Base-by-base conservation (phyloP, 2,329 filamentous ascomycete species). In the Epichloe baconii region DNA sequence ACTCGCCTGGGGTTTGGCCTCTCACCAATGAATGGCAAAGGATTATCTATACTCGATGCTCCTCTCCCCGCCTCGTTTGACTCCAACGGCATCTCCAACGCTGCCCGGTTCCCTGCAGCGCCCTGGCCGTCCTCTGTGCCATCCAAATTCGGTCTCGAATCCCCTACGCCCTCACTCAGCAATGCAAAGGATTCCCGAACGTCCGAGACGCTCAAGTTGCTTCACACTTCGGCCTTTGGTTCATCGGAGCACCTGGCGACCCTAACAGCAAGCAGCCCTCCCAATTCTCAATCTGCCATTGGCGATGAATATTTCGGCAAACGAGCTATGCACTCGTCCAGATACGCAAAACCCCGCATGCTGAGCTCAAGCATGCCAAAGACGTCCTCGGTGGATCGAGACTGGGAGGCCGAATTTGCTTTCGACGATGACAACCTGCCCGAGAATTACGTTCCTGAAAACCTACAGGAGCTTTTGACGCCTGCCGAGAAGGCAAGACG, bases 1-100 rank as follows among this genome's bases (percentile, higher is more conserved):
- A 70, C 65, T 50, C 71, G 79, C 36, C 72, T 78, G 35, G 81
- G 86, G n/a, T 75, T 90, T 40, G 86, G 86, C 23, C 78, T 93
- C 49, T 95, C 90, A 14, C 88, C 90, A 0, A 78, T 78, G 47
- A 79, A 80, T 58, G 80, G 80, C 49, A 83, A 80, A 58, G 79
- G 78, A 3, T 66, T 95, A n/a, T 93, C 87, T n/a, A 87, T 94
- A 14, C 78, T 96, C 55, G 91, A 97, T 69, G 93, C 89, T 2
- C 89, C 88, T 15, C 78, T 97, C 8, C 93, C 93, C 1, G 88
- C 90, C 8, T 97, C 91, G 0, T 96, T 97, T 65, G 93, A 97
- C 68, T 95, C 89, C 60, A 93, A 96, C 62, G 91, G 90, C 47
- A 87, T 96, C 49, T 96, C 90, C 11, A 87, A 91, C 65, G 89